A percentile compares a stretch with the other conserved stretches of the same genome.
Evolutionary conservation across 2,329 filamentous ascomycete genomes (phyloP).

Genomic region (Pestalotiopsis sp.): DNA sequence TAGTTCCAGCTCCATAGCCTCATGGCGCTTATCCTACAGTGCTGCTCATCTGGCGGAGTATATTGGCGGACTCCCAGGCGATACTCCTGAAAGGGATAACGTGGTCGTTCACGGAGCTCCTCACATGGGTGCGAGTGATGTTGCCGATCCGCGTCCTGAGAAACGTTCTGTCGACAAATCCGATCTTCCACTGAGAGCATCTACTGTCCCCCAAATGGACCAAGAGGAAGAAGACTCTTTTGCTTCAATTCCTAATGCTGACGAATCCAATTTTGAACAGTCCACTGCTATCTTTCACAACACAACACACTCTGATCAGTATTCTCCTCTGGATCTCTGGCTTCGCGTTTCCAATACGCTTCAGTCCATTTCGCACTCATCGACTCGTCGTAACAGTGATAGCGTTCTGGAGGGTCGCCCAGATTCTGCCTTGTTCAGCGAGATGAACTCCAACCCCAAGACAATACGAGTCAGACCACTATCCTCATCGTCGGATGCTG

Average conservation of each 20-base stretch:
- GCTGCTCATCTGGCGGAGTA: constrained; percentile 24
- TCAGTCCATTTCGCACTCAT: constrained; percentile 8
- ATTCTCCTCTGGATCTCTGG: constrained; percentile 33
- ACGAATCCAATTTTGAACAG: constrained; percentile 10
- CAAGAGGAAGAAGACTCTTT: not conserved
- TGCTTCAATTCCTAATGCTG: not conserved
- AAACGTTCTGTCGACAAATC: not conserved
- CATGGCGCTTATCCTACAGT: constrained; percentile 32
- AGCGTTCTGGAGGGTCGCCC: constrained; percentile 6
- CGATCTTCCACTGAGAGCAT: not conserved
- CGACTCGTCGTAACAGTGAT: constrained; percentile 10
- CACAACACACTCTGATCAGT: constrained; percentile 20
- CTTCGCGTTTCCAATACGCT: constrained; percentile 20
- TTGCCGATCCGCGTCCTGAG: not conserved
- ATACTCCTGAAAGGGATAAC: not conserved
- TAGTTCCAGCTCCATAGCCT: constrained; percentile 28
- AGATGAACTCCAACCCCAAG: not conserved
- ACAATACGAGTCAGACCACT: constrained; percentile 3
- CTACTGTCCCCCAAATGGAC: not conserved
- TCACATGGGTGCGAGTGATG: not conserved
- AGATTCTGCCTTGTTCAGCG: not conserved
- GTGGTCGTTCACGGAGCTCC: not conserved
- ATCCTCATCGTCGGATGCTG: not conserved
- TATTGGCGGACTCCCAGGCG: not conserved
- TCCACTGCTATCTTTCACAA: constrained; percentile 14